These are phyloP conservation scores for Pseudogymnoascus sp. DNA, from an alignment of 2,329 filamentous ascomycete genomes.

Conservation along the genomic window DNA sequence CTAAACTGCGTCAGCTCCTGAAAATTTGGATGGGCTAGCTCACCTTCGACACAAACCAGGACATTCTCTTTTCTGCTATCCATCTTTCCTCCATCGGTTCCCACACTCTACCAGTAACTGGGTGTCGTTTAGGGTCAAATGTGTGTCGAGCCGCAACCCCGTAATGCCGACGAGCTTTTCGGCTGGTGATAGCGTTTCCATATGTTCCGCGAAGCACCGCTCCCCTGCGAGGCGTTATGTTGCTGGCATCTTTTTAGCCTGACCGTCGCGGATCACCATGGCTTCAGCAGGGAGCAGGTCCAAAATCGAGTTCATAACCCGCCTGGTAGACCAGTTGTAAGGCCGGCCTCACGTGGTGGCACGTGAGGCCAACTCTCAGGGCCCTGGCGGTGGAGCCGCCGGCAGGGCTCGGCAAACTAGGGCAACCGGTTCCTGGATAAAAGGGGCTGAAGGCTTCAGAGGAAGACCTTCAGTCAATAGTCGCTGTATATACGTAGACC, in stretches of 20 bases:
- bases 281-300: conserved; percentile 39
- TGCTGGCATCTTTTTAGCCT: conserved; percentile 29
- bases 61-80: not conserved
- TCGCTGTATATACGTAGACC: too few relatives aligned
- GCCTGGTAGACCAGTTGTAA: conserved; percentile 43
- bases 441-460: too few relatives aligned
- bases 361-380: too few relatives aligned
- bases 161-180: not conserved
- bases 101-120: not conserved
- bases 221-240: not conserved
- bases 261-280: conserved; percentile 38
- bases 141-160: not conserved
- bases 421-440: too few relatives aligned
- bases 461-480: too few relatives aligned
- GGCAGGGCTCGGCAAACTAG: too few relatives aligned
- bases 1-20: not conserved
- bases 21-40: not conserved
- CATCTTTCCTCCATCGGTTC: not conserved
- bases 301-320: conserved; percentile 42
- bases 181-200: not conserved
- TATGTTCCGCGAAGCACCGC: not conserved
- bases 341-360: too few relatives aligned
- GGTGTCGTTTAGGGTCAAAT: not conserved
- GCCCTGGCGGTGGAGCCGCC: too few relatives aligned
- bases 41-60: not conserved